Conservation (phyloP, 805 yeast species). For the Jamesozyma gamospora region DNA sequence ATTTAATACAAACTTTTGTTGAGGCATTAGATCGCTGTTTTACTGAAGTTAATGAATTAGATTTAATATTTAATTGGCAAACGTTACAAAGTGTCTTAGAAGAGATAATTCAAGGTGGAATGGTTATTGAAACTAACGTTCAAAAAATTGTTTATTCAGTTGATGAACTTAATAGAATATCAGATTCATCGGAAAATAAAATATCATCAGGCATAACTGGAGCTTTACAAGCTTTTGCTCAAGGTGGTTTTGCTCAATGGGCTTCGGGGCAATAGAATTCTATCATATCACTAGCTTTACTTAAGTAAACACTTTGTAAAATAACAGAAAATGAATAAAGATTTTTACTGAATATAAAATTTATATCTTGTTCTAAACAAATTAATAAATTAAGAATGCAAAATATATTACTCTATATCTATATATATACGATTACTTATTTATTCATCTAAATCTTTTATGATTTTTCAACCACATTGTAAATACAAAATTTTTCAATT, state of each 20-base stretch:
- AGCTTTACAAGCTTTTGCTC: slow-evolving; percentile 27
- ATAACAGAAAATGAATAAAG: too few relatives aligned
- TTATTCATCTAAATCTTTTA: too few relatives aligned
- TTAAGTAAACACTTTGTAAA: too few relatives aligned
- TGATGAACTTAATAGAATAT: slow-evolving; percentile 39
- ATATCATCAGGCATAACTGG: slow-evolving; percentile 20
- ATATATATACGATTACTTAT: too few relatives aligned
- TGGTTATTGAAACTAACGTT: slow-evolving; percentile 92
- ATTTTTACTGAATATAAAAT: too few relatives aligned
- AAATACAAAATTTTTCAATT: slow-evolving; percentile 6
- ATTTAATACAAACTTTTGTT: slow-evolving; percentile 91
- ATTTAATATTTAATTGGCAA: slow-evolving; percentile 98
- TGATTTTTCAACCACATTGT: neutral
- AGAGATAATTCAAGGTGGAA: slow-evolving; percentile 93
- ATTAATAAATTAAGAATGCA: too few relatives aligned
- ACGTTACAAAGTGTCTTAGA: slow-evolving; percentile 82
- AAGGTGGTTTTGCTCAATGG: slow-evolving; percentile 29
- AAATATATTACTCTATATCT: too few relatives aligned
- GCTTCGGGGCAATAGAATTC: slow-evolving; percentile 25
- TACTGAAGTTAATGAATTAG: slow-evolving; percentile 89
- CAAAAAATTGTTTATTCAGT: slow-evolving; percentile 68
- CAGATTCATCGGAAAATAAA: slow-evolving; percentile 17
- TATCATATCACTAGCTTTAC: too few relatives aligned
- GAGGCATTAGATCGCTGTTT: slow-evolving; percentile 90
- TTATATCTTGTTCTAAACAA: too few relatives aligned